Evolutionary conservation across 352 stramenopile genomes (phyloP), one percentile per base, ranked within the genome.

Genomic region (Pythium chondricola): DNA sequence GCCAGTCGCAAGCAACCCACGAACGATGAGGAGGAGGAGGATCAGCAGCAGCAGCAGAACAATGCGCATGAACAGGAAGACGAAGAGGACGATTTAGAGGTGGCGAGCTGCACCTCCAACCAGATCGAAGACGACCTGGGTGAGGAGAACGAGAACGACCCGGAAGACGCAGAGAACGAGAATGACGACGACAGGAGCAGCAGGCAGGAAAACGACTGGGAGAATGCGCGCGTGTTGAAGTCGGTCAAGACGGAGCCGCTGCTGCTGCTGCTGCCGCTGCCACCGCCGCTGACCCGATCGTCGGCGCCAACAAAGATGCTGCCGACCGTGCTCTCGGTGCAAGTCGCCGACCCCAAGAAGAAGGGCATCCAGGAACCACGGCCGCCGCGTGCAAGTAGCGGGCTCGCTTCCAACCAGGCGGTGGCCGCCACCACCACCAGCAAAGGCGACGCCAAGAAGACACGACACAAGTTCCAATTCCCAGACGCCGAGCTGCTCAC

Each of bases 401-500:
- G 39, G 22, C 33, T 22, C 42, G n/a, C n/a, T n/a, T 27, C 22
- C 17, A 54, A 43, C 24, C 35, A 44, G 9, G 44, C 32, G 10
- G 39, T 18, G 5, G 16, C 25, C 6, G 17, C 32, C 14, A 27
- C 18, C 26, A 13, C 41, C 16, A 41, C 43, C 16, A 20, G 11
- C 31, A 56, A 56, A 25, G 47, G 13, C 6, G 50, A 58, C 6
- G 17, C 9, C 9, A 63, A 48, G 27, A 67, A 30, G 10, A 55
- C 64, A 2, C 54, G 71, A 0, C 60, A 71, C 4, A 85, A 84
- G 51, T 88, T 85, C 42, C 73, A 83, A 40, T 85, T 84, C 30
- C 67, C 63, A 0, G 76, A 88, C 6, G 57, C 52, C 0, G 73
- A 79, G 13, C 35, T 88, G 24, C 43, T 46, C 21, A 57, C 51